Evolutionary conservation across 352 stramenopile species (phyloP), one percentile per base, ranked within the genome.

Genomic region (Phytophthora litchii): DNA sequence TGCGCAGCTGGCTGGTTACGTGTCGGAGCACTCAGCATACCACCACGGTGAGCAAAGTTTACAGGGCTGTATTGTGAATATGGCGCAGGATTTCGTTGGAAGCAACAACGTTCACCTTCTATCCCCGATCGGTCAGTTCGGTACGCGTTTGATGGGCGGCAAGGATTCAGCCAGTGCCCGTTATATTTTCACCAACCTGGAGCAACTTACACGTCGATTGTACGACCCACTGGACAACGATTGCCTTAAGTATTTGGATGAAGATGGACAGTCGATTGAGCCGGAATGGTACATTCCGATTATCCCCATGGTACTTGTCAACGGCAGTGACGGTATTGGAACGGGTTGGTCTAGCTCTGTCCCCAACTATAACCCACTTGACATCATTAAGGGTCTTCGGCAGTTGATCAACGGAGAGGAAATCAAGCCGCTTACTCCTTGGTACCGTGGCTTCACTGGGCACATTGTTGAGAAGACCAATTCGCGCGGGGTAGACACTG

Each of bases 51-150:
- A 99, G 75, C 76, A 82, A 27, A 98, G 90, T 64, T 71, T 99
- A 37, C 81, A 97, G 43, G 80, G 88, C 37, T 99, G 97, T 60
- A 98, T 99, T 56, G 90, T 99, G 55, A 95, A 95, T 51, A 99
- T 99, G 97, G 97, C 97, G 0, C 97, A 99, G 70, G 92, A 99
- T 71, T 99, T 98, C 74, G 94, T 99, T 21, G 97, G 97, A 19
- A 98, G 95, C 52, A 99, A 99, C 75, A 99, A 99, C 72, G 82
- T 99, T 9, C 95, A 98, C 54, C 78, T 99, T 9, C 73, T 99
- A 13, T 92, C 88, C 3, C 97, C 97, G 3, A 95, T 91, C 36
- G 97, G 97, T 56, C 97, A 99, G 71, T 99, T 99, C 53, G 97
- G 97, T 77, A 98, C 96, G 31, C 84, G 98, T 40, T 74, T 99